Conservation (phyloP, 768 basidiomycete genomes). For the Grammothele lineata region DNA sequence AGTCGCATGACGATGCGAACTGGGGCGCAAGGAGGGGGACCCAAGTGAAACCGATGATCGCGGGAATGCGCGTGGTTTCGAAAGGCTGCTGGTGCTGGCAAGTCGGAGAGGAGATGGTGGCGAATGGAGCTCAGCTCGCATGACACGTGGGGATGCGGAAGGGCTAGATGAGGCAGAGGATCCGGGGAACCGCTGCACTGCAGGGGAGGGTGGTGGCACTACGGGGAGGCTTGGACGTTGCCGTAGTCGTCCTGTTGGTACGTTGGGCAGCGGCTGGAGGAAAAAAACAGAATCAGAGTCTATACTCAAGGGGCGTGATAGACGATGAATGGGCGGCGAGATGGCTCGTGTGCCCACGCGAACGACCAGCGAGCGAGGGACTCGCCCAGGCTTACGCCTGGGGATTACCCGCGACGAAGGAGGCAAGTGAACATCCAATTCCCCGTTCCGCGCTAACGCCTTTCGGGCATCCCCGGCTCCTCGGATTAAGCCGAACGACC, state of each 20-base stretch:
- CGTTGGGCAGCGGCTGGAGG: conserved; percentile 10
- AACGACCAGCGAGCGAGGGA: too few relatives aligned
- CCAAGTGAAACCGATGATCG: not conserved
- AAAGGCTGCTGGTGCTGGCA: conserved; percentile 3
- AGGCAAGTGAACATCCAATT: too few relatives aligned
- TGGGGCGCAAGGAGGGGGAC: not conserved
- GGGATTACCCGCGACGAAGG: too few relatives aligned
- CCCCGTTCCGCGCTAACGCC: too few relatives aligned
- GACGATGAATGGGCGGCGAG: too few relatives aligned
- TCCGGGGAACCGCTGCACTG: not conserved
- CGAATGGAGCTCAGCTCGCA: conserved; percentile 1
- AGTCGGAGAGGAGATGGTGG: conserved; percentile 8
- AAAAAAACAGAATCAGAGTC: not conserved
- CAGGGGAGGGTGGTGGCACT: conserved; percentile 11
- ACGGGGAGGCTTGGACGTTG: conserved; percentile 11
- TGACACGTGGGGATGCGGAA: conserved; percentile 7
- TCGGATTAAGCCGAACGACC: too few relatives aligned
- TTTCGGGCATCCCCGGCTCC: too few relatives aligned
- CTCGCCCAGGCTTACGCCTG: too few relatives aligned
- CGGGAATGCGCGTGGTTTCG: conserved; percentile 7
- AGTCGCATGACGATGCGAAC: conserved; percentile 17
- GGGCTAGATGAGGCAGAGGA: too few relatives aligned
- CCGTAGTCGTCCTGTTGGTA: conserved; percentile 8
- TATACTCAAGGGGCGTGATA: too few relatives aligned
- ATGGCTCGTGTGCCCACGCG: too few relatives aligned